Evolutionary conservation across 2,329 filamentous ascomycete species (phyloP).

Genomic region (Colletotrichum truncatum): DNA sequence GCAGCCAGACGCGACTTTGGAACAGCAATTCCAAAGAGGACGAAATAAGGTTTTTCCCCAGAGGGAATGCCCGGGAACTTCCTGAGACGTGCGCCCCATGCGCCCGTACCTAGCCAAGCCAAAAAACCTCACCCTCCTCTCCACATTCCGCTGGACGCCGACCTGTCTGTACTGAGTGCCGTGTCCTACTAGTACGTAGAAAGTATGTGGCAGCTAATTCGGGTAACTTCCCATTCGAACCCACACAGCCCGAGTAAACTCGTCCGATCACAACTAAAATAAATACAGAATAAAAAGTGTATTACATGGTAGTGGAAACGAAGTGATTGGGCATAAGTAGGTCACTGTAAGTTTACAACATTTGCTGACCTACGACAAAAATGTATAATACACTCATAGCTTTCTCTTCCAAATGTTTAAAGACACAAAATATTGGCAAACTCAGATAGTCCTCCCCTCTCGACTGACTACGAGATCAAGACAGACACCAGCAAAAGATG

Average conservation of each 20-base stretch:
- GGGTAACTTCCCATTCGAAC: background rate
- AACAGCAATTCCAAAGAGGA: background rate
- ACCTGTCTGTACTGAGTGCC: too few species aligned
- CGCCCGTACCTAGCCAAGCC: background rate
- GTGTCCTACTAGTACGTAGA: too few species aligned
- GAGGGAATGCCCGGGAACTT: background rate
- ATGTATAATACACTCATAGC: too few species aligned
- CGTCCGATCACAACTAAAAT: too few species aligned
- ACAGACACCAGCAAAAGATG: background rate
- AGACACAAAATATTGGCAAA: background rate
- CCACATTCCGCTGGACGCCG: too few species aligned
- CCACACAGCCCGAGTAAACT: background rate
- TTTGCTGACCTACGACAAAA: too few species aligned
- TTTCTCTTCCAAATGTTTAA: background rate
- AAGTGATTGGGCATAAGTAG: too few species aligned
- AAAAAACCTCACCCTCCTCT: background rate
- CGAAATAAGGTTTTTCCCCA: constrained; percentile 9
- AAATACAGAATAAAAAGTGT: too few species aligned
- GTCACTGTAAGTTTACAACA: too few species aligned
- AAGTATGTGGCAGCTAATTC: too few species aligned
- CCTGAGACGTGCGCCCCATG: background rate
- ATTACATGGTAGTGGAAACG: too few species aligned
- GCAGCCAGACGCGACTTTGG: background rate
- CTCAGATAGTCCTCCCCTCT: background rate
- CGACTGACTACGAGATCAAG: background rate